Base-by-base conservation (phyloP, 306 rosid genomes). In the Trichosanthes truncata region DNA sequence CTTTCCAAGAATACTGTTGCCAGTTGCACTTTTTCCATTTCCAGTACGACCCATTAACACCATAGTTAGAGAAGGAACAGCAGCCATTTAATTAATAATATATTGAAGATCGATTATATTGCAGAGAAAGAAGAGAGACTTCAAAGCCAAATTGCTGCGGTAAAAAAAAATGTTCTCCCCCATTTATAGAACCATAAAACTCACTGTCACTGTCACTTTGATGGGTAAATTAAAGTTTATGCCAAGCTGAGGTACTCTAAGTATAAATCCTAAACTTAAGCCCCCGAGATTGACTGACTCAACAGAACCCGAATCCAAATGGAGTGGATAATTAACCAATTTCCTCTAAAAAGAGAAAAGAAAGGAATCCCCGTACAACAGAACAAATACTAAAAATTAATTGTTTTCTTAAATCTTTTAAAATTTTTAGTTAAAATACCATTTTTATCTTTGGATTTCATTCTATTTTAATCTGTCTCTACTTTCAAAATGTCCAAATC, bases 21-120 rank as follows among this genome's bases (percentile, higher is more conserved):
- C 98, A 0, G 98, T 94, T 4, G 98, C 94, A 83, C 98, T 94
- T 87, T 94, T 94, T 2, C 98, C 98, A 78, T 92, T 90, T 21
- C 97, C 97, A 5, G 36, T 60, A 0, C 66, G 66, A 60, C 66
- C 66, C 66, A 57, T 25, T 57, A 57, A 57, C 17, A 57, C 7
- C 33, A 57, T 0, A 23, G 65, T 23, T 25, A 57, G 60, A 53
- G 11, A 53, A 53, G 11, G 26, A 6, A 52, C 10, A 6, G 5
- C 23, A 1, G 1, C 15, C 31, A 56, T 56, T 56, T 56, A 21
- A 9, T 56, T 3, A 56, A 6, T 20, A 29, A 29, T 29, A 29
- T 29, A 53, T 53, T 15, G 4, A 49, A 1, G 6, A 18, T 17
- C 9, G 2, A 6, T 52, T 52, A 29, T 17, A 6, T 36, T 36